phyloP scores from a whole-genome alignment of 257 asterid species.

The Hygrophila difformis region DNA sequence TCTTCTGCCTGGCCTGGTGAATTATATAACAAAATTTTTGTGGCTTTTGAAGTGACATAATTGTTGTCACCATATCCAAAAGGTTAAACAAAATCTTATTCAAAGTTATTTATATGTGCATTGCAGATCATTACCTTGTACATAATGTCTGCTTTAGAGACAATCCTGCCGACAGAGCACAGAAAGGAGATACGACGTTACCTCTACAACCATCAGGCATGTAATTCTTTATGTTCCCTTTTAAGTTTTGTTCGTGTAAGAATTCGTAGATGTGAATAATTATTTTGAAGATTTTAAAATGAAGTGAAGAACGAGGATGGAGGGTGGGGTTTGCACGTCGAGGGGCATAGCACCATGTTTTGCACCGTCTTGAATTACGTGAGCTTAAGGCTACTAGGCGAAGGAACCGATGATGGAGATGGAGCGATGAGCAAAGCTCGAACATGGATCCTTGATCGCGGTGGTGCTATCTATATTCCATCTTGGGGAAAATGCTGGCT shows the following conservation, averaged over 20 bases:
- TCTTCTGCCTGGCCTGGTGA: constrained; percentile 61
- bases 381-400: constrained; percentile 50
- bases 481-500: constrained; percentile 88
- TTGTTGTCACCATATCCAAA: too few species aligned
- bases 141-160: constrained; percentile 56
- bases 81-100: too few species aligned
- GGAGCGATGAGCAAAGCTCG: constrained; percentile 54
- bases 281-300: too few species aligned
- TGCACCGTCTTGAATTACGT: constrained; percentile 71
- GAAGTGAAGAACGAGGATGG: constrained; percentile 63
- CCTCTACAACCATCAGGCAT: constrained; percentile 78
- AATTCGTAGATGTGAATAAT: not conserved
- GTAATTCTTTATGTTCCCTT: too few species aligned
- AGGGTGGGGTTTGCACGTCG: constrained; percentile 83
- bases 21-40: too few species aligned
- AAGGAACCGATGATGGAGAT: constrained; percentile 46
- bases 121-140: constrained; percentile 63
- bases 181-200: constrained; percentile 51
- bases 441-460: constrained; percentile 70
- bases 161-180: constrained; percentile 44
- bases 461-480: constrained; percentile 78
- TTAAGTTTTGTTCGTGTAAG: not conserved
- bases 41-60: too few species aligned
- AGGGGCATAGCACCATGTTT: constrained; percentile 87
- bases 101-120: too few species aligned